Base-by-base conservation (phyloP, 768 basidiomycete genomes). In the Boletus eberwhitei region DNA sequence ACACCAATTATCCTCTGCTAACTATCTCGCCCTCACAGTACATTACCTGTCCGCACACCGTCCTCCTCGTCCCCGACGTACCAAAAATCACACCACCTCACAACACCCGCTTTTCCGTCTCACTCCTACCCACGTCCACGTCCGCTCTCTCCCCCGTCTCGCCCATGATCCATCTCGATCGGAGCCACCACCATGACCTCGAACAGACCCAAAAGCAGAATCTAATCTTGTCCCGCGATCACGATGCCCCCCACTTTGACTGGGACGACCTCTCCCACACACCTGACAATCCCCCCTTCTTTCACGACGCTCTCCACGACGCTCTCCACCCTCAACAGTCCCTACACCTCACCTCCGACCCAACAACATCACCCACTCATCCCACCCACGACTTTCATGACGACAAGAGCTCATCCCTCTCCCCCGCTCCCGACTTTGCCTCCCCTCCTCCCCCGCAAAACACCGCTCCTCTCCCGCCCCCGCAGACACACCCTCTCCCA, bases 341-440 rank as follows among this genome's bases (percentile, higher is more conserved):
- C 53, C 59, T 64, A n/a, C 63, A 47, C 34, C 53, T 58, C 52
- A 8, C 37, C 38, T 14, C 53, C 11, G 58, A 47, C 38, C 17
- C 49, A 3, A 51, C 54, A 8, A 49, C 59, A 0, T 58, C 57
- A 26, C 57, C 59, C n/a, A 26, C 46, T 11, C 62, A 52, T 22
- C 57, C 55, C 54, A 14, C 46, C 0, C 69, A 45, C 50, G 60
- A 65, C 52, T 16, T 59, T 7, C 64, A 35, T 26, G 66, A 74
- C 38, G 79, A 83, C 71, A 74, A 74, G 62, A 78, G 75, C 63
- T 85, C 84, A 1, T 81, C 83, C 29, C 72, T 85, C 43, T 83
- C 84, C 19, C 83, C 83, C 24, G 73, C 77, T 0, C 82, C 83
- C 32, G 78, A 79, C 42, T 67, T 75, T 8, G 71, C 66, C 31